Conservation (phyloP, 441 rosid species). For the Brassica balearica region DNA sequence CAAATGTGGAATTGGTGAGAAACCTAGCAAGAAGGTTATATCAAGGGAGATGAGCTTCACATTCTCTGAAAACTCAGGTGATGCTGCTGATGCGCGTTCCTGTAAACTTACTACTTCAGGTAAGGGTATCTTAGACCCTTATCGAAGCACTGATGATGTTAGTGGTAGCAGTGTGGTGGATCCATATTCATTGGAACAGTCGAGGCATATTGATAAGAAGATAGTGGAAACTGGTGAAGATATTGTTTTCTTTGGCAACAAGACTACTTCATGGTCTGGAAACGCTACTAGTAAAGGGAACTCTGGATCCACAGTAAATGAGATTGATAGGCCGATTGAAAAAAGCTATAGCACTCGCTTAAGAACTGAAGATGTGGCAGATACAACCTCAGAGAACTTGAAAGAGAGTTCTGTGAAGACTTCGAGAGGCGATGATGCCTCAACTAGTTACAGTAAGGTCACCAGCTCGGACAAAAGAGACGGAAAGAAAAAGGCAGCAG, state of each 20-base stretch:
- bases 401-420: slow-evolving; percentile 78
- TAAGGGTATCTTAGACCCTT: slow-evolving; percentile 54
- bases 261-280: slow-evolving; percentile 65
- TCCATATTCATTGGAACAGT: slow-evolving; percentile 45
- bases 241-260: slow-evolving; percentile 58
- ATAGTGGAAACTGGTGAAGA: slow-evolving; percentile 64
- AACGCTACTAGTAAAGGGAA: slow-evolving; percentile 55
- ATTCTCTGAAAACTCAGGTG: slow-evolving; percentile 61
- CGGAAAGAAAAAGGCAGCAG: slow-evolving; percentile 66
- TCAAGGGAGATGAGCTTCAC: slow-evolving; percentile 53
- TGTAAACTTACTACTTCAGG: slow-evolving; percentile 62
- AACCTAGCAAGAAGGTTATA: slow-evolving; percentile 48
- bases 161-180: slow-evolving; percentile 47
- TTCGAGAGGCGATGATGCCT: slow-evolving; percentile 55
- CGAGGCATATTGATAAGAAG: slow-evolving; percentile 52
- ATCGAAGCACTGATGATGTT: slow-evolving; percentile 48
- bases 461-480: slow-evolving; percentile 60
- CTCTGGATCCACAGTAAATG: slow-evolving; percentile 51
- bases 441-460: slow-evolving; percentile 55
- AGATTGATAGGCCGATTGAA: slow-evolving; percentile 48
- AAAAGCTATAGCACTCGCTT: slow-evolving; percentile 52
- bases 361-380: slow-evolving; percentile 53
- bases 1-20: slow-evolving; percentile 66
- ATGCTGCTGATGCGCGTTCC: slow-evolving; percentile 56
- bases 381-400: slow-evolving; percentile 63